Percentiles rank a stretch among this genome's conserved stretches.
Conservation (phyloP, 805 yeast genomes). For the Grigorovia transvaalensis region DNA sequence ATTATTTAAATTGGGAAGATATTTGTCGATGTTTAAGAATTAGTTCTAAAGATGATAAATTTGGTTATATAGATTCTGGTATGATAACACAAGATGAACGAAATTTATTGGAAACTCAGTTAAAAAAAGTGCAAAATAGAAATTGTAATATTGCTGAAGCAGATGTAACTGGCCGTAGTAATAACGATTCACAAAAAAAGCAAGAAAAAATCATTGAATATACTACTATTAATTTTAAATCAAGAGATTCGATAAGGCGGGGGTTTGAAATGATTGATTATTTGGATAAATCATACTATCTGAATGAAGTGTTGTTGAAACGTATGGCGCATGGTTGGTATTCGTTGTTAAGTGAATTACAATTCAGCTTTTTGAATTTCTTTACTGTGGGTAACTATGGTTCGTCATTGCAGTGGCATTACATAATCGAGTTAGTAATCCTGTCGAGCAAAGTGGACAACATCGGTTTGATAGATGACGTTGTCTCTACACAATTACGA, state of each 20-base stretch:
- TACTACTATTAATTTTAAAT: constrained; percentile 21
- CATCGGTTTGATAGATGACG: constrained; percentile 9
- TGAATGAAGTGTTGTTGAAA: constrained; percentile 29
- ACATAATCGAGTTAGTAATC: constrained; percentile 33
- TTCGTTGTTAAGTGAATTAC: constrained; percentile 41
- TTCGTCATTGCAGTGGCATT: constrained; percentile 56
- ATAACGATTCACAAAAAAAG: neutral
- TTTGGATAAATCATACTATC: constrained; percentile 53
- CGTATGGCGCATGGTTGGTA: constrained; percentile 14
- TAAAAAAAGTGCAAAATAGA: neutral
- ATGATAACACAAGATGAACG: constrained; percentile 22
- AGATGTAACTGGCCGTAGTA: too few species aligned
- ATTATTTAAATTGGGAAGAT: constrained; percentile 11
- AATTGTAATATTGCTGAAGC: neutral
- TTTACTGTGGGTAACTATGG: constrained; percentile 52
- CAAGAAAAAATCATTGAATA: constrained; percentile 9
- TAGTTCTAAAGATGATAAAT: neutral
- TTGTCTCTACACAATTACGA: constrained; percentile 13
- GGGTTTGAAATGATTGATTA: constrained; percentile 40
- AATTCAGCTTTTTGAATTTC: constrained; percentile 39
- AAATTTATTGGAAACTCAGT: constrained; percentile 8
- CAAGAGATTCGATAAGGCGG: constrained; percentile 20
- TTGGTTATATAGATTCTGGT: constrained; percentile 22
- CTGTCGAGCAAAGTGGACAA: neutral
- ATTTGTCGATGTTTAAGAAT: constrained; percentile 2